Evolutionary conservation across 1,284 basidiomycete species (phyloP).

Genomic region (Sporisorium reilianum): DNA sequence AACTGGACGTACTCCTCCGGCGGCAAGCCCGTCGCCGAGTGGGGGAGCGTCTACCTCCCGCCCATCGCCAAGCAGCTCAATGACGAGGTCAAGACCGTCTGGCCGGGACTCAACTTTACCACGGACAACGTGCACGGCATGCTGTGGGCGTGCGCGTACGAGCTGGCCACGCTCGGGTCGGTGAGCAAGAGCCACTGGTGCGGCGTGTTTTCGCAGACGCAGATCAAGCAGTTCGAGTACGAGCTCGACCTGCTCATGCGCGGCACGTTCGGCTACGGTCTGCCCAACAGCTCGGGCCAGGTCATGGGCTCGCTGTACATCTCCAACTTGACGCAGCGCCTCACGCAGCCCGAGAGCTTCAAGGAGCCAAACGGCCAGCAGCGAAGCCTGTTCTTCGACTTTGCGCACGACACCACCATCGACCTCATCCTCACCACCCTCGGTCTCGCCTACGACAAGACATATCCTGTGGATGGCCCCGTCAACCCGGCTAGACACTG

Average conservation of each 20-base stretch:
- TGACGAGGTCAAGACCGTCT: slow-evolving; percentile 66
- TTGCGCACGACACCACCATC: slow-evolving; percentile 74
- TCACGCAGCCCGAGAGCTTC: slow-evolving; percentile 24
- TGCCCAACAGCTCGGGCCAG: slow-evolving; percentile 70
- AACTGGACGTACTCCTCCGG: slow-evolving; percentile 71
- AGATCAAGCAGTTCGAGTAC: slow-evolving; percentile 72
- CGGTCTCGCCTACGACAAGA: slow-evolving; percentile 69
- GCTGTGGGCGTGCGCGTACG: slow-evolving; percentile 73
- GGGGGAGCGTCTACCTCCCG: slow-evolving; percentile 71
- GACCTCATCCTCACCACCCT: slow-evolving; percentile 72
- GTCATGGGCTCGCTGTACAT: slow-evolving; percentile 72
- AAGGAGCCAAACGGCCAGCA: slow-evolving; percentile 21
- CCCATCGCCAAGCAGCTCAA: slow-evolving; percentile 71
- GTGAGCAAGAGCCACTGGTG: slow-evolving; percentile 71
- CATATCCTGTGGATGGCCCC: slow-evolving; percentile 66
- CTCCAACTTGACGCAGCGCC: slow-evolving; percentile 72
- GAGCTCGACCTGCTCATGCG: slow-evolving; percentile 73
- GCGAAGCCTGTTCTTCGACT: slow-evolving; percentile 69
- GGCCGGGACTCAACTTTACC: slow-evolving; percentile 25
- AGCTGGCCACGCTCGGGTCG: slow-evolving; percentile 70
- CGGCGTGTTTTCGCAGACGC: slow-evolving; percentile 70
- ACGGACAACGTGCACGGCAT: slow-evolving; percentile 70
- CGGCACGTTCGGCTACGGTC: slow-evolving; percentile 72
- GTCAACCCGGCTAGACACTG: slow-evolving; percentile 69
- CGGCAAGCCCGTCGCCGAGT: slow-evolving; percentile 52